phyloP scores from a whole-genome alignment of 2,329 filamentous ascomycete species.

The Geosmithia morbida region DNA sequence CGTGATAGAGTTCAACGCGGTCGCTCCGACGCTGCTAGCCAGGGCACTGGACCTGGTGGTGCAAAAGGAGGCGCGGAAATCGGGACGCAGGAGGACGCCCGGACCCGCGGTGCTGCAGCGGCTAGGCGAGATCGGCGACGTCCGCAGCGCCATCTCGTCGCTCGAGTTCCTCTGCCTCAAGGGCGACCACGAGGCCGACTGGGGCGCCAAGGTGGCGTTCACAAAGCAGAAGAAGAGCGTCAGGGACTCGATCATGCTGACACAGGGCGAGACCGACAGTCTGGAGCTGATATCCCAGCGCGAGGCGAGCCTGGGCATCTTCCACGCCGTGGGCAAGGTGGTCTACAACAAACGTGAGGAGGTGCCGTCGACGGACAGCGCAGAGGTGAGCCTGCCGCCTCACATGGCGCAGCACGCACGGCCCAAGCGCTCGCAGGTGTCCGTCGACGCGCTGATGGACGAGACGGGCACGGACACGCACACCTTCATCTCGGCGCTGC shows the following conservation, averaged over 20 bases:
- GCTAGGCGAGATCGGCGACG: conserved; percentile 77
- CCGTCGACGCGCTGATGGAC: conserved; percentile 67
- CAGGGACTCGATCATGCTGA: conserved; percentile 46
- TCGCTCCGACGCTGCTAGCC: conserved; percentile 72
- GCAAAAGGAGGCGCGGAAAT: conserved; percentile 70
- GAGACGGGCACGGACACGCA: conserved; percentile 86
- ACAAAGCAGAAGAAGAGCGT: conserved; percentile 50
- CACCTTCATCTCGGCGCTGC: conserved; percentile 78
- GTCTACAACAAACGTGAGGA: conserved; percentile 87
- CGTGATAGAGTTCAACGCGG: conserved; percentile 82
- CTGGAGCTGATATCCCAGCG: conserved; percentile 71
- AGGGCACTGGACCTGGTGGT: conserved; percentile 76
- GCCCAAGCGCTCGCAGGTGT: conserved; percentile 49
- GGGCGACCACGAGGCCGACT: conserved; percentile 57
- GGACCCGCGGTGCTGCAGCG: conserved; percentile 65
- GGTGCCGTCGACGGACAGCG: conserved; percentile 21
- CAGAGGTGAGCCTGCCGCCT: conserved; percentile 39
- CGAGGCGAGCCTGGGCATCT: conserved; percentile 83
- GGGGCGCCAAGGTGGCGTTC: conserved; percentile 61
- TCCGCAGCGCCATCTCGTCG: conserved; percentile 82
- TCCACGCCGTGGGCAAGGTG: conserved; percentile 91
- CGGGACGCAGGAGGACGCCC: conserved; percentile 59
- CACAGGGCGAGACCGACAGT: conserved; percentile 64
- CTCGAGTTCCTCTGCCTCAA: conserved; percentile 86
- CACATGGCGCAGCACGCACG: conserved; percentile 43